These are phyloP conservation scores for Gaeumannomyces sp. DNA, from an alignment of 2,329 filamentous ascomycete genomes.

Conservation along the genomic window DNA sequence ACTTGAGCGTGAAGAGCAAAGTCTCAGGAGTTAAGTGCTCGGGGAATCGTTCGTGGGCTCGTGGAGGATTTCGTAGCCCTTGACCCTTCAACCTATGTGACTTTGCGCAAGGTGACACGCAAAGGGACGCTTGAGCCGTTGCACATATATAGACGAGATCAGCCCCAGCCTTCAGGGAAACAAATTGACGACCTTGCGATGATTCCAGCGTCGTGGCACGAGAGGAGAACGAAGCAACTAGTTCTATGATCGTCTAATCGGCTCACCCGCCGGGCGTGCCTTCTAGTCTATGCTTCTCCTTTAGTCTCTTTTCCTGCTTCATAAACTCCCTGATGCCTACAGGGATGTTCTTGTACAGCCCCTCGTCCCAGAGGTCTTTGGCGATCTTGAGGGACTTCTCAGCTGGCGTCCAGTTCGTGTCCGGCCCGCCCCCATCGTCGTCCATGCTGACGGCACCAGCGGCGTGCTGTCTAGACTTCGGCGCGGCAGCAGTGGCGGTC, in stretches of 20 bases:
- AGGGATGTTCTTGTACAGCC: conserved; percentile 73
- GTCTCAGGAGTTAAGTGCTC: too few relatives aligned
- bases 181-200: too few relatives aligned
- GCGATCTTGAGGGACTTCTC: conserved; percentile 31
- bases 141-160: too few relatives aligned
- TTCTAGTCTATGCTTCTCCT: conserved; percentile 61
- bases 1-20: too few relatives aligned
- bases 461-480: background rate
- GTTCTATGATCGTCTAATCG: background rate
- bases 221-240: background rate
- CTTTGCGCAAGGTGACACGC: too few relatives aligned
- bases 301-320: conserved; percentile 89
- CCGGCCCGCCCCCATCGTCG: conserved; percentile 71
- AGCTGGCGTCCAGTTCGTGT: conserved; percentile 55
- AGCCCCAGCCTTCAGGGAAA: background rate
- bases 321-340: conserved; percentile 96
- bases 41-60: too few relatives aligned
- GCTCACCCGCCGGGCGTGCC: conserved; percentile 38
- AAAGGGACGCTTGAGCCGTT: too few relatives aligned
- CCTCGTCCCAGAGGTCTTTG: conserved; percentile 54
- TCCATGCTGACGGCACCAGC: conserved; percentile 56
- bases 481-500: background rate
- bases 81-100: too few relatives aligned
- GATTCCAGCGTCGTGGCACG: background rate
- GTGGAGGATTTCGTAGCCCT: too few relatives aligned